Percentiles rank a stretch among this genome's conserved stretches.
These are phyloP conservation scores for Globisporangium spinosum DNA, from an alignment of 352 stramenopile species.

Conservation along the genomic window DNA sequence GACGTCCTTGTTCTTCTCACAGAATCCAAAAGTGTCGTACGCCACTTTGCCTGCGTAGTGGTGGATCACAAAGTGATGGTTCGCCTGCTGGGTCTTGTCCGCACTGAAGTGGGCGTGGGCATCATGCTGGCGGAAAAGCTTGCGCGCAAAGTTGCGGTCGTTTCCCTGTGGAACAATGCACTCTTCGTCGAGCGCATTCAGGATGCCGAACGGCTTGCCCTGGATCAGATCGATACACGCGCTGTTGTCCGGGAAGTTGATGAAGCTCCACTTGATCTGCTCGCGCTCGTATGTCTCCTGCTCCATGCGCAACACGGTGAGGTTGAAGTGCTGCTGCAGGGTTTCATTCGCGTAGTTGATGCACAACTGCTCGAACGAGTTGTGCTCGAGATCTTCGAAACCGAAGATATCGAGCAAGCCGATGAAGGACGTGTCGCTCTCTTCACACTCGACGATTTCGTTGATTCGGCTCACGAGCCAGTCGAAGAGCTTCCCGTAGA, in stretches of 20 bases:
- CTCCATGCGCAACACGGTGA: conserved; percentile 83
- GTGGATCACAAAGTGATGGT: conserved; percentile 77
- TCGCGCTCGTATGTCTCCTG: conserved; percentile 88
- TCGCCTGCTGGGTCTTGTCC: conserved; percentile 73
- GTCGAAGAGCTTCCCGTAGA: conserved; percentile 95
- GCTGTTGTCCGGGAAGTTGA: conserved; percentile 89
- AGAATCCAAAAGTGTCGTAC: conserved; percentile 93
- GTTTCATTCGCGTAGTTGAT: conserved; percentile 95
- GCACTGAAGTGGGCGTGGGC: conserved; percentile 68
- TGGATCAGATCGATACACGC: conserved; percentile 90
- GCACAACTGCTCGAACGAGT: conserved; percentile 94
- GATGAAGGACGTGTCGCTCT: conserved; percentile 58
- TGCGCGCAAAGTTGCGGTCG: conserved; percentile 83
- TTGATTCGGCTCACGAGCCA: conserved; percentile 89
- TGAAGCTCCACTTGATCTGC: conserved; percentile 86
- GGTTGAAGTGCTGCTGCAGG: conserved; percentile 92
- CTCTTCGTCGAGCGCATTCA: conserved; percentile 88
- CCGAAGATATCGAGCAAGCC: conserved; percentile 87
- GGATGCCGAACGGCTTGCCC: conserved; percentile 75
- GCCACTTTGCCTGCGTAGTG: conserved; percentile 94
- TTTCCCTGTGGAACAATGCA: conserved; percentile 88
- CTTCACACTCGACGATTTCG: conserved; percentile 65
- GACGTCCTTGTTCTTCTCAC: conserved; percentile 96
- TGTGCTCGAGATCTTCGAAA: conserved; percentile 85
- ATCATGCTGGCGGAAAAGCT: conserved; percentile 72